Evolutionary conservation across 1,284 basidiomycete species (phyloP).

Genomic region (Trichosporon asahii): DNA sequence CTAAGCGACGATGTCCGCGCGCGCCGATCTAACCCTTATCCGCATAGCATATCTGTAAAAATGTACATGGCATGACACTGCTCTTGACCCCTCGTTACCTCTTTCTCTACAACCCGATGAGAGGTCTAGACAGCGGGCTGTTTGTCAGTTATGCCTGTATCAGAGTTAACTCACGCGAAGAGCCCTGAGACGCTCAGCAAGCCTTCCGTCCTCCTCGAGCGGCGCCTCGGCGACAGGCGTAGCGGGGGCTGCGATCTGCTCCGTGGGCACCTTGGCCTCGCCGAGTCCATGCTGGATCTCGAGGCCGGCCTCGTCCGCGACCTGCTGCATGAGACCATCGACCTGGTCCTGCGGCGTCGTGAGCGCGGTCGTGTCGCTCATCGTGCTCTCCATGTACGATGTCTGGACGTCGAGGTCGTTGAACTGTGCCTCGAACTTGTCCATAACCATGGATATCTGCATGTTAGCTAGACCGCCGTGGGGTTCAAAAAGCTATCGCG

Average conservation of each 20-base stretch:
- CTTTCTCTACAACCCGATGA: not conserved
- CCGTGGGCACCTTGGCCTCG: conserved; percentile 57
- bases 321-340: conserved; percentile 84
- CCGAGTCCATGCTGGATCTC: conserved; percentile 89
- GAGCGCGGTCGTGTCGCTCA: conserved; percentile 87
- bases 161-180: conserved; percentile 38
- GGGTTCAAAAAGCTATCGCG: too few species aligned
- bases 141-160: not conserved
- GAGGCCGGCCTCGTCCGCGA: conserved; percentile 95
- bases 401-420: conserved; percentile 97
- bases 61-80: conserved; percentile 27
- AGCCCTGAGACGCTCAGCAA: conserved; percentile 44
- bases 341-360: conserved; percentile 97
- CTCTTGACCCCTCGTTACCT: conserved; percentile 15
- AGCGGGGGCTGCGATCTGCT: conserved; percentile 45
- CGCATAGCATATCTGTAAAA: conserved; percentile 18
- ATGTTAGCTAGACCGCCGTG: conserved; percentile 1
- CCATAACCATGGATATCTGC: conserved; percentile 97
- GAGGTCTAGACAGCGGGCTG: conserved; percentile 9
- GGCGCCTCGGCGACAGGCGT: conserved; percentile 43
- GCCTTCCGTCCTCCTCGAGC: conserved; percentile 42
- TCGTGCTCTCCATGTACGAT: conserved; percentile 95
- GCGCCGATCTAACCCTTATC: not conserved
- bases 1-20: not conserved
- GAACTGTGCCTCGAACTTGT: conserved; percentile 97